Conservation (phyloP, 805 yeast species). For the Candida ovalis region DNA sequence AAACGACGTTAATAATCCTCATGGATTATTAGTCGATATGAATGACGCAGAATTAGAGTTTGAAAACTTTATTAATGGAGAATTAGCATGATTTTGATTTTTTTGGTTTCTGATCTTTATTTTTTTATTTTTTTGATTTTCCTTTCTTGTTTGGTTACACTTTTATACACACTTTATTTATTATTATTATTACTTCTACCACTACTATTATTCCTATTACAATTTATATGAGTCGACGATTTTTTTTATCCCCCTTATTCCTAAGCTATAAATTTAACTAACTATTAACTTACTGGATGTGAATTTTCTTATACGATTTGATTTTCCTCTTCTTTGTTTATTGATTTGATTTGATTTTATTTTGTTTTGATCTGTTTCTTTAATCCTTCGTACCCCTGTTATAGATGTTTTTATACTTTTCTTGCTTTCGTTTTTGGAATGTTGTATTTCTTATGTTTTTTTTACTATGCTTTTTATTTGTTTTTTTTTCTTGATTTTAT, state of each 20-base stretch:
- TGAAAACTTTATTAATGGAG: conserved; percentile 29
- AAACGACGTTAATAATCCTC: neutral
- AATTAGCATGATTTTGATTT: conserved; percentile 1
- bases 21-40: neutral
- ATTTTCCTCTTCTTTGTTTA: too few relatives aligned
- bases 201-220: too few relatives aligned
- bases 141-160: neutral
- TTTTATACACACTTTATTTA: neutral
- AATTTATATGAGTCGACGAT: neutral
- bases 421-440: too few relatives aligned
- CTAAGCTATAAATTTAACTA: neutral
- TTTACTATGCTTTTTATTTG: too few relatives aligned
- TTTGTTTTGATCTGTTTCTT: too few relatives aligned
- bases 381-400: too few relatives aligned
- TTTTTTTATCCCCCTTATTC: neutral
- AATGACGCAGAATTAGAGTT: conserved; percentile 27
- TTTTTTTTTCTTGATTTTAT: too few relatives aligned
- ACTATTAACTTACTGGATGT: too few relatives aligned
- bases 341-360: too few relatives aligned
- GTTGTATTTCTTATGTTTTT: too few relatives aligned
- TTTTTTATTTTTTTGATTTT: neutral
- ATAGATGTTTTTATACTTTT: too few relatives aligned
- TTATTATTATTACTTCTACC: neutral
- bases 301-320: too few relatives aligned
- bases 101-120: neutral